Conservation (phyloP, 163 green algal genomes). For the Chlorella variabilis region DNA sequence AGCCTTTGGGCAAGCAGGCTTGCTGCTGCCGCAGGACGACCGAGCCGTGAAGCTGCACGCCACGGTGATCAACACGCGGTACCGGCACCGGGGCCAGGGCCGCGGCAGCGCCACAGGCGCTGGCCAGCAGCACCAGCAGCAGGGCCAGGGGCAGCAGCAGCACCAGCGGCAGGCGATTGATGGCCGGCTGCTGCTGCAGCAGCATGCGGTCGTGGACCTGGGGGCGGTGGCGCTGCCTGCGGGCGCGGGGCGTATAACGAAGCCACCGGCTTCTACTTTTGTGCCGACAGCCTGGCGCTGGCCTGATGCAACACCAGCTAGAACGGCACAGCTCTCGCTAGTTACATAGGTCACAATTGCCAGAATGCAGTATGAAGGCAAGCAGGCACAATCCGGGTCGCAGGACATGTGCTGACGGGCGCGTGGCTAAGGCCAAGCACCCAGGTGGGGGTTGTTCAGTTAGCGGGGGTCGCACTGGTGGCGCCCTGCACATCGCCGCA, state of each 20-base stretch:
- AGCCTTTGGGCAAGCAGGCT: conserved; percentile 40
- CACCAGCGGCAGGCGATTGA: conserved; percentile 27
- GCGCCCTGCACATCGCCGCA: conserved; percentile 8
- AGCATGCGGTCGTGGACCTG: background rate
- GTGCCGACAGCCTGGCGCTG: background rate
- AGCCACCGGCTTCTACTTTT: conserved; percentile 41
- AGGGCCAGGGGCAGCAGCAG: no score
- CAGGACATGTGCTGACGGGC: no score
- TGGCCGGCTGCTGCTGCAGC: conserved; percentile 6
- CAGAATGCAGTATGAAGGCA: no score
- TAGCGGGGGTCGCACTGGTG: no score
- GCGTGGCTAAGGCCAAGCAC: no score
- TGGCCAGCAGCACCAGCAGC: background rate
- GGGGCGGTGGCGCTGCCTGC: conserved; percentile 11
- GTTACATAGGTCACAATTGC: no score
- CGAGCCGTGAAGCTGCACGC: conserved; percentile 56
- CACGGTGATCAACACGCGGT: conserved; percentile 57
- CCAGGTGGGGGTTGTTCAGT: no score
- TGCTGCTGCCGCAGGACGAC: conserved; percentile 47
- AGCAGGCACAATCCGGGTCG: no score
- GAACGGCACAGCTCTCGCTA: no score
- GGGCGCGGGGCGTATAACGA: conserved; percentile 34
- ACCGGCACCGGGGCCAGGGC: background rate
- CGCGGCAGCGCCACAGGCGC: no score
- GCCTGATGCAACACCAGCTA: no score